Base-by-base conservation (phyloP, 2,329 filamentous ascomycete genomes). In the Pestalotiopsis sp. region DNA sequence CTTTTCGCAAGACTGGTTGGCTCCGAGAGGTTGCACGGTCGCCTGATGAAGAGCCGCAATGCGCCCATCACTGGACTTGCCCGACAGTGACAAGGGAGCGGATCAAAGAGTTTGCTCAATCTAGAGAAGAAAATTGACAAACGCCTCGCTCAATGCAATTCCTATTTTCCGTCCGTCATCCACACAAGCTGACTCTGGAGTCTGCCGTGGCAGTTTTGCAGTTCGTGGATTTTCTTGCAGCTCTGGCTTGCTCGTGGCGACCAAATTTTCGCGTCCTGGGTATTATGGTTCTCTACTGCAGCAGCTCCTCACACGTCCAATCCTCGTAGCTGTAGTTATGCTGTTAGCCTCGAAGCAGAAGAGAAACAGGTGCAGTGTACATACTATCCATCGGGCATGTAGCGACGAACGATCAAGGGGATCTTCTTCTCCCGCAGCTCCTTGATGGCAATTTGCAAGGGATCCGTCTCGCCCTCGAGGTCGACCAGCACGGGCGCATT, bases 371-470 rank as follows among this genome's bases (percentile, higher is more conserved):
- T 61, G 68, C 49, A 17, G 25, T 75, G 41, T 39, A 88, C 93
- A 86, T 87, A 97, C 93, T 90, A 97, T 85, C 96, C 96, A 83
- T 99, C 96, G 25, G 96, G 96, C 79, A 99, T 88, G 83, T 98
- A 99, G 78, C 96, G 90, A 80, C 96, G 90, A 72, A 99, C 93
- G 68, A 99, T 96, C 70, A 99, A 83, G 27, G 96, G 96, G 67
- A 99, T 97, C 88, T 99, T 99, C 89, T 98, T 98, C 85, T 98
- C 95, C 72, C 93, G 90, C 79, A 99, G 86, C 83, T 99, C 96
- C 84, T 98, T 98, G 81, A 98, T 93, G 27, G 96, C 96, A 79
- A 99, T 98, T 82, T 98, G 94, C 67, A 99, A 86, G 59, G 96
- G 96, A 84, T 99, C 96, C 65, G 96, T 98, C 86, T 98, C 95